Base-by-base conservation (phyloP, 2,329 filamentous ascomycete species). In the Penicillium rolfsii region DNA sequence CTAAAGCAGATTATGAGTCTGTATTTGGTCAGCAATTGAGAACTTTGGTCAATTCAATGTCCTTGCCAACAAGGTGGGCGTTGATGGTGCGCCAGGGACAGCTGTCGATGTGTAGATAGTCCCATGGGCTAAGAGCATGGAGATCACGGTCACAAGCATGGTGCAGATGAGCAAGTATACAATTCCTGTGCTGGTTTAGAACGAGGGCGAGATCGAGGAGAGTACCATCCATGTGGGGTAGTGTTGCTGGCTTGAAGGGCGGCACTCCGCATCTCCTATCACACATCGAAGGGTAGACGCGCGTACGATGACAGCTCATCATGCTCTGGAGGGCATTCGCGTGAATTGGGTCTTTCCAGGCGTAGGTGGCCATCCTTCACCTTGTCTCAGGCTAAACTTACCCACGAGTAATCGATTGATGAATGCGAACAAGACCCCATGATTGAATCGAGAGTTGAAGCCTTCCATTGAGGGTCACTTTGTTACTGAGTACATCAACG, bases 121-220 rank as follows among this genome's bases (percentile, higher is more conserved):
- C 0, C 77, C 80, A 11, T 90, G 85, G 85, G 78, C 82, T 0
- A 79, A 79, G 54, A 81, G 82, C 0, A 79, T 90, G 57, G 80
- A 87, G 48, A 76, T 89, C 50, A 90, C 90, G 67, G 84, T 90
- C 4, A 82, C 81, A 4, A 87, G 83, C 66, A 89, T 89, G 87
- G 83, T 89, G 33, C 77, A 84, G 57, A 89, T 89, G 85, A 77
- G 79, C 19, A 87, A 88, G 67, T 83, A 84, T 65, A 82, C 82
- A 0, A 82, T 90, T 33, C 87, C 87, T 0, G 82, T 77, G 3
- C 89, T 89, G 87, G 63, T 65, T 26, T 79, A 77, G 58, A 87
- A 88, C 57, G 75, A 80, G 6, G 77, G 77, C 0, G 77, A 82
- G 38, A 68, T 75, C 56, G 64, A 62, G 30, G 70, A 70, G 4